Conservation (phyloP, 2,329 filamentous ascomycete genomes). For the Hypomyces rosellus region DNA sequence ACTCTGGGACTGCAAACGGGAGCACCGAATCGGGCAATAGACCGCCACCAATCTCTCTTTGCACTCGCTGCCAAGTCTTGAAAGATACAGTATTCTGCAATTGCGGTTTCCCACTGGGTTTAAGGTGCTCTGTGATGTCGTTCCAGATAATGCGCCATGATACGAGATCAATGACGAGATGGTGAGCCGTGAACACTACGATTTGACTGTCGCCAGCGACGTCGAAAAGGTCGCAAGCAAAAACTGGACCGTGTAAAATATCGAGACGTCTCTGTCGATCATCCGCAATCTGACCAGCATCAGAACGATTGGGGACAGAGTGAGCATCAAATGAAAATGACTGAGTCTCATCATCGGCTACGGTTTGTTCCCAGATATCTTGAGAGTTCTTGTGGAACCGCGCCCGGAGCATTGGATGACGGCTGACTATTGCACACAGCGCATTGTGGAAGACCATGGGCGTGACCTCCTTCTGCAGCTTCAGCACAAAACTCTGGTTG, state of each 20-base stretch:
- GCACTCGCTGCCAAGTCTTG: slow-evolving; percentile 29
- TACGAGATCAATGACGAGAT: slow-evolving; percentile 36
- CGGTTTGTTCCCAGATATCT: slow-evolving; percentile 18
- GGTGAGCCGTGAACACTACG: slow-evolving; percentile 13
- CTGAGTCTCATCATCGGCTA: slow-evolving; percentile 10
- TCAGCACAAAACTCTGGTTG: slow-evolving; percentile 39
- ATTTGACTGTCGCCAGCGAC: no score
- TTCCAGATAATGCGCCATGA: slow-evolving; percentile 36
- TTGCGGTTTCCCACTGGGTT: no score
- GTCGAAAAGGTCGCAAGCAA: slow-evolving; percentile 16
- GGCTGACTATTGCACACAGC: slow-evolving; percentile 19
- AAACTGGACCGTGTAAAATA: slow-evolving; percentile 15
- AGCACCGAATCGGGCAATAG: no score
- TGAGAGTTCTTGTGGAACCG: slow-evolving; percentile 19
- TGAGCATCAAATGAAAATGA: slow-evolving; percentile 2
- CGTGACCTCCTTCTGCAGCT: slow-evolving; percentile 18
- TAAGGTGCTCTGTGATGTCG: slow-evolving; percentile 14
- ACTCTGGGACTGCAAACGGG: no score
- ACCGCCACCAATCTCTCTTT: slow-evolving; percentile 7
- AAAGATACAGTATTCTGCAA: slow-evolving; percentile 19
- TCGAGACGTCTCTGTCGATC: slow-evolving; percentile 10
- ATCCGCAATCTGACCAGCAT: not conserved
- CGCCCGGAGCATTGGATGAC: slow-evolving; percentile 31
- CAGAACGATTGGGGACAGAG: not conserved
- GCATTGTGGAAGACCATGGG: slow-evolving; percentile 15